Base-by-base conservation (phyloP, 176 grass and related monocot species). In the Puya raimondii region DNA sequence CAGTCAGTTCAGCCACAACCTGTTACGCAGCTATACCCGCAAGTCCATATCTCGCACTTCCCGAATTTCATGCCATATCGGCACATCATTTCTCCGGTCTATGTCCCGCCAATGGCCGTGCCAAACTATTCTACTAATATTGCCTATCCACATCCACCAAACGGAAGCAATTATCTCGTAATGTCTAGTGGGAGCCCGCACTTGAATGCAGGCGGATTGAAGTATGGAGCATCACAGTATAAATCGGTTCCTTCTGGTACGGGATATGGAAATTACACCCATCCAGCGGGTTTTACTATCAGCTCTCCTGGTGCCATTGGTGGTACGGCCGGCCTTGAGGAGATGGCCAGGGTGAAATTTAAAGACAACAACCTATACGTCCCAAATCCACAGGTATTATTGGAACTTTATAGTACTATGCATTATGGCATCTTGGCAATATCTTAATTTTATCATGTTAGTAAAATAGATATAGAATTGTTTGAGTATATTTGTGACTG, bases 21-120 rank as follows among this genome's bases (percentile, higher is more conserved):
- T 13, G 82, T 83, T 27, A 27, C 89, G 1, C 89, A 91, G 53
- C 68, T 91, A 58, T 91, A 88, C 76, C 89, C 89, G 64, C 89
- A 75, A 64, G 72, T 91, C 71, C 89, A 82, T 67, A 57, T 91
- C 73, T 76, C 84, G 50, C 89, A 91, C 63, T 91, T 77, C 76
- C 85, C 85, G 1, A 91, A 91, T 80, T 91, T 88, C 65, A 84
- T 91, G 79, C 85, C 76, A 65, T 91, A 88, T 59, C 89, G 89
- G 48, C 89, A 87, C 50, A 22, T 91, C 13, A 85, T 85, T 80
- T 85, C 89, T 75, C 89, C 89, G 47, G 70, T 88, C 57, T 91
- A 88, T 80, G 79, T 79, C 54, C 86, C 86, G 33, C 89, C 79
- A 8, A 83, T 91, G 82, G 82, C 79, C 4, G 72, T 91, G 89